These are phyloP conservation scores for Candida andamanensis DNA, from an alignment of 805 yeast genomes.

Conservation along the genomic window DNA sequence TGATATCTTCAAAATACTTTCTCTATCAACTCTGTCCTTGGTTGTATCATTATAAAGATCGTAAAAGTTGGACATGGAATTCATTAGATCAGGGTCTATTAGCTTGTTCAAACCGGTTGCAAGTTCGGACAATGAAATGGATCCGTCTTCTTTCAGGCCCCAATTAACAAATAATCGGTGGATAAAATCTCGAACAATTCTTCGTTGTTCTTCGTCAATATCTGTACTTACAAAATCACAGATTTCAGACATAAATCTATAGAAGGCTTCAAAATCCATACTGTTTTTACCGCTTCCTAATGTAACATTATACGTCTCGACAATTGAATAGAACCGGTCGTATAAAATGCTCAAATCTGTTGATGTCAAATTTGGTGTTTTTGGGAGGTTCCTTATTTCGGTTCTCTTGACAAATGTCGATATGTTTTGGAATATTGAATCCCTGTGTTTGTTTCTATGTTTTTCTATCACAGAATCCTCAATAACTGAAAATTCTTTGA, in stretches of 20 bases:
- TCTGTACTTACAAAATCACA: constrained; percentile 62
- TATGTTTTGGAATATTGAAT: constrained; percentile 76
- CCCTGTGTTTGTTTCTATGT: constrained; percentile 66
- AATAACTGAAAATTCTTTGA: constrained; percentile 79
- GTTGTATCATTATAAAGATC: constrained; percentile 59
- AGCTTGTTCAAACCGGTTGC: constrained; percentile 68
- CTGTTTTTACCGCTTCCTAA: constrained; percentile 49
- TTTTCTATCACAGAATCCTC: constrained; percentile 69
- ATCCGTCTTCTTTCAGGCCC: constrained; percentile 47
- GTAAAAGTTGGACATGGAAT: constrained; percentile 72
- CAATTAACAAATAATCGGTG: constrained; percentile 63
- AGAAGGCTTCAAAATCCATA: constrained; percentile 71
- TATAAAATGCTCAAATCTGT: constrained; percentile 67
- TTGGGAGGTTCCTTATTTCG: constrained; percentile 80
- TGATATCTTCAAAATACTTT: constrained; percentile 75
- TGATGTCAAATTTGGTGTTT: constrained; percentile 53
- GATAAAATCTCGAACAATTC: constrained; percentile 26
- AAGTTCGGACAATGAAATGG: constrained; percentile 61
- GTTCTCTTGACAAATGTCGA: constrained; percentile 89
- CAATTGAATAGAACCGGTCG: constrained; percentile 76
- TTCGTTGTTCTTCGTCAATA: constrained; percentile 10
- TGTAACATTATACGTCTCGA: constrained; percentile 57
- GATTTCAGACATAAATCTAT: constrained; percentile 68
- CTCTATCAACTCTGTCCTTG: constrained; percentile 64
- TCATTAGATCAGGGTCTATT: constrained; percentile 70